phyloP scores from a whole-genome alignment of 1,139 yeast species.

The Petasospora fabianii region DNA sequence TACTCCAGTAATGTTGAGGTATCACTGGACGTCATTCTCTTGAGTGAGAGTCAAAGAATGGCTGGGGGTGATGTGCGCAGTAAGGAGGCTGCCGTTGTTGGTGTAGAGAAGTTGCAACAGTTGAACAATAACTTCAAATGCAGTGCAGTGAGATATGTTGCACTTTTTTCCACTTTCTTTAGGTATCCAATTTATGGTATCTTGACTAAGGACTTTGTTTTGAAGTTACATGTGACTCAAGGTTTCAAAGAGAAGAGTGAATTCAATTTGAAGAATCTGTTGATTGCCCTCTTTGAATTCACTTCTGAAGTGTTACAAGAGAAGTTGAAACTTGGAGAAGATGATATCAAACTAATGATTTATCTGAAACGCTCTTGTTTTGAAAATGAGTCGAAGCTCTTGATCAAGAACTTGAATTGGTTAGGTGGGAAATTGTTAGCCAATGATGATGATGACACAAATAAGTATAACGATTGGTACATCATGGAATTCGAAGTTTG shows the following conservation, averaged over 20 bases:
- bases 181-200: constrained; percentile 23
- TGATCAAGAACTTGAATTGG: constrained; percentile 27
- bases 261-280: constrained; percentile 22
- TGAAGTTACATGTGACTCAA: constrained; percentile 24
- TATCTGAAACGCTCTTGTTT: constrained; percentile 22
- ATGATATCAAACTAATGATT: constrained; percentile 19
- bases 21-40: constrained; percentile 27
- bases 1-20: constrained; percentile 26
- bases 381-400: constrained; percentile 23
- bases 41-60: constrained; percentile 29
- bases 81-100: constrained; percentile 1
- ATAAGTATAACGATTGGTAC: constrained; percentile 26
- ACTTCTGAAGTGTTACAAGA: constrained; percentile 21
- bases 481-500: constrained; percentile 28
- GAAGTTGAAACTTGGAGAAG: constrained; percentile 6
- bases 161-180: constrained; percentile 19
- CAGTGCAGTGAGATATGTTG: constrained; percentile 18
- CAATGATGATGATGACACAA: constrained; percentile 20
- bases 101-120: constrained; percentile 11
- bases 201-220: constrained; percentile 11
- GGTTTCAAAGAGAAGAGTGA: constrained; percentile 20
- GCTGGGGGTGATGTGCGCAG: constrained; percentile 18
- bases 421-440: constrained; percentile 23
- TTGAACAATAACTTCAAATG: constrained; percentile 22
- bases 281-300: constrained; percentile 25